These are phyloP conservation scores for Gynochthodes officinalis DNA, from an alignment of 257 asterid genomes.

Conservation along the genomic window DNA sequence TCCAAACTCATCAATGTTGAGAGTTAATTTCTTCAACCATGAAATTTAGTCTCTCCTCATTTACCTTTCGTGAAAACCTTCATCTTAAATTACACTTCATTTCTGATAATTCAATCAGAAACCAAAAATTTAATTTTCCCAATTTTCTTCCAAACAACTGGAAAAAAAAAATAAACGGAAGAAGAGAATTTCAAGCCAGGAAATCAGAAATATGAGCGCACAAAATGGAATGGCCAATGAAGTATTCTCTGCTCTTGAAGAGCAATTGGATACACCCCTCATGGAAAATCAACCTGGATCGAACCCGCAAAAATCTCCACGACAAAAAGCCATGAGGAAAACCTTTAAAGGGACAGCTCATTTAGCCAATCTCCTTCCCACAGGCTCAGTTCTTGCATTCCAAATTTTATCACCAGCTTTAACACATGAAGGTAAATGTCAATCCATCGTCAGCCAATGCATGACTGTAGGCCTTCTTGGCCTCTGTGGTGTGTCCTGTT, in stretches of 20 bases:
- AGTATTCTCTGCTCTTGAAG: slow-evolving; percentile 14
- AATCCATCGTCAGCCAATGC: slow-evolving; percentile 35
- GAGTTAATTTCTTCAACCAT: neutral
- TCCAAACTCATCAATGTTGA: neutral
- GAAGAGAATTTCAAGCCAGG: neutral
- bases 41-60: neutral
- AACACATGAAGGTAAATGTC: slow-evolving; percentile 68
- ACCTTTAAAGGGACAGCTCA: slow-evolving; percentile 75
- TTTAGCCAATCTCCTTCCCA: slow-evolving; percentile 81
- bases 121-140: neutral
- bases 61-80: neutral
- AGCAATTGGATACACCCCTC: slow-evolving; percentile 37
- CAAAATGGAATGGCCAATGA: slow-evolving; percentile 6
- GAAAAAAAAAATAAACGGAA: too few species aligned
- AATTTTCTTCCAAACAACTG: too few species aligned
- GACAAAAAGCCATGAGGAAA: slow-evolving; percentile 58
- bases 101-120: slow-evolving; percentile 2
- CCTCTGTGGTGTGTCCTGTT: slow-evolving; percentile 51
- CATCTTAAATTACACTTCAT: neutral
- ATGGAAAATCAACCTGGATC: slow-evolving; percentile 25
- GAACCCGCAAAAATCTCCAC: slow-evolving; percentile 46
- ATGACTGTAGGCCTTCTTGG: slow-evolving; percentile 42
- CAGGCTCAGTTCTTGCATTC: slow-evolving; percentile 83
- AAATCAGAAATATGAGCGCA: neutral
- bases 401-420: slow-evolving; percentile 61